Conservation (phyloP, 2,329 filamentous ascomycete genomes). For the Xylariaceae sp. region DNA sequence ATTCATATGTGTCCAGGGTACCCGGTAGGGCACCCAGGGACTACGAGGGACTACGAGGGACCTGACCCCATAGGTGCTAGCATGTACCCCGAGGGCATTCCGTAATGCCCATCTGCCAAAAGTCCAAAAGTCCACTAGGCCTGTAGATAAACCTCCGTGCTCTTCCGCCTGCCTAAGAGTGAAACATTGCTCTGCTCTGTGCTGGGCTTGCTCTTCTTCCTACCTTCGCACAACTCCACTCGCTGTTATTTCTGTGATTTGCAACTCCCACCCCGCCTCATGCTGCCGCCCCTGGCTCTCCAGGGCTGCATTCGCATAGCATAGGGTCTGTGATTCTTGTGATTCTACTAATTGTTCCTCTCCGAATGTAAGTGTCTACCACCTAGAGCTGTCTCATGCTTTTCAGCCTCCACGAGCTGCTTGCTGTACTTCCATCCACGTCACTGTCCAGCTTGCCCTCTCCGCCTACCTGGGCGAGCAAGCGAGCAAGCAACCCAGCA, state of each 20-base stretch:
- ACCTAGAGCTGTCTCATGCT: background rate
- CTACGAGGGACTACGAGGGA: background rate
- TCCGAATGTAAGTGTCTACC: constrained; percentile 17
- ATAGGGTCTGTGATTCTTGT: constrained; percentile 38
- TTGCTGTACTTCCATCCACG: background rate
- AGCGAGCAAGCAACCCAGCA: background rate
- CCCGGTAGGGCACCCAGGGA: constrained; percentile 10
- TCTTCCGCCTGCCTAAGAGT: constrained; percentile 25
- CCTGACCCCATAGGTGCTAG: constrained; percentile 5
- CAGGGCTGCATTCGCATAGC: constrained; percentile 39
- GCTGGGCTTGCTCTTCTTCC: constrained; percentile 17
- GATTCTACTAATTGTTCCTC: constrained; percentile 32
- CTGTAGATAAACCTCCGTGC: constrained; percentile 17
- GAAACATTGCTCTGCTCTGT: constrained; percentile 29
- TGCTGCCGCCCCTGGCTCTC: constrained; percentile 43
- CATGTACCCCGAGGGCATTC: too few relatives aligned
- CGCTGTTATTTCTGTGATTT: constrained; percentile 37
- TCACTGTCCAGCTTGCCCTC: background rate
- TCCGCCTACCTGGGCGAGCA: background rate
- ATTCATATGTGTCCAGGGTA: background rate
- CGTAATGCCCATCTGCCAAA: background rate
- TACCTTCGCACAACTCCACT: constrained; percentile 39
- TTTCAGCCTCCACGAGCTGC: background rate
- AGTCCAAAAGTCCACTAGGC: too few relatives aligned
- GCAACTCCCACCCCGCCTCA: constrained; percentile 28